Evolutionary conservation across 768 basidiomycete species (phyloP).

Genomic region (Phylloporus scabripes): DNA sequence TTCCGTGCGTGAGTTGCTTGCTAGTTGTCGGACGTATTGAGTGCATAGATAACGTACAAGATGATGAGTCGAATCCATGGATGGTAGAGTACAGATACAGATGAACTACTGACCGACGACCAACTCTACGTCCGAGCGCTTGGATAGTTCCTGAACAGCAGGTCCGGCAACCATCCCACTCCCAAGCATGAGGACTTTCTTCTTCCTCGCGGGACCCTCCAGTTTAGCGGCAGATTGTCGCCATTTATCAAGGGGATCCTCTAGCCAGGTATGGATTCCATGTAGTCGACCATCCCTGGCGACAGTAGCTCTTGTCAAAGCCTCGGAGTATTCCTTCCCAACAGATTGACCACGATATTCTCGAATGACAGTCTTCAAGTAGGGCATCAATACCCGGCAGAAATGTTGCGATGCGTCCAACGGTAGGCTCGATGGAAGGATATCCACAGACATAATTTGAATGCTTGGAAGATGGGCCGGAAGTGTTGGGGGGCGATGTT

Average conservation of each 20-base stretch:
- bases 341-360: conserved; percentile 31
- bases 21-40: conserved; percentile 34
- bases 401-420: conserved; percentile 78
- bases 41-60: conserved; percentile 7
- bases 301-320: conserved; percentile 68
- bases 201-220: conserved; percentile 34
- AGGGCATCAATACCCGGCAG: conserved; percentile 58
- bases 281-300: conserved; percentile 52
- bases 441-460: conserved; percentile 87
- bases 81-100: conserved; percentile 7
- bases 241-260: conserved; percentile 44
- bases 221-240: conserved; percentile 13
- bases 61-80: conserved; percentile 13
- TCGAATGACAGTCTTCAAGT: conserved; percentile 54
- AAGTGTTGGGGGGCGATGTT: conserved; percentile 37
- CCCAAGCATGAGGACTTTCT: conserved; percentile 75
- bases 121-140: conserved; percentile 57
- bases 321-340: conserved; percentile 31
- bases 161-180: conserved; percentile 97
- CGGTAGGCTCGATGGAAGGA: conserved; percentile 81
- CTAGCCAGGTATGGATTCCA: conserved; percentile 54
- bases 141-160: conserved; percentile 68
- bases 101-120: conserved; percentile 60
- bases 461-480: conserved; percentile 47
- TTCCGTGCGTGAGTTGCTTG: conserved; percentile 65